A percentile compares a stretch with the other conserved stretches of the same genome.
Conservation (phyloP, 1,284 basidiomycete species). For the Heterobasidion annosum region DNA sequence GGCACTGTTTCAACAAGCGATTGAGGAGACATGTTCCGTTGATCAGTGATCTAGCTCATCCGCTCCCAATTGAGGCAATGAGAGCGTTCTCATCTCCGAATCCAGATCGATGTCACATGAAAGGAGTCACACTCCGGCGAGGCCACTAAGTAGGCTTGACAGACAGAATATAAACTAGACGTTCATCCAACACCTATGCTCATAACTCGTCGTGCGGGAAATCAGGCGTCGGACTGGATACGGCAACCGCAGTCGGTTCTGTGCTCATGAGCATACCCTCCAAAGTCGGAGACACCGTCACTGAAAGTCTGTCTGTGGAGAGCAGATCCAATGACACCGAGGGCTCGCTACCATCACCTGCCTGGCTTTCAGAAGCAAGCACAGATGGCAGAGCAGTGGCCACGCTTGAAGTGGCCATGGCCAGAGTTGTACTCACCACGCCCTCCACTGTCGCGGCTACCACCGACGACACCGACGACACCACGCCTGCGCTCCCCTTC, state of each 20-base stretch:
- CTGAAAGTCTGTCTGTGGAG: background rate
- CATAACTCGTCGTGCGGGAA: background rate
- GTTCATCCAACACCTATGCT: background rate
- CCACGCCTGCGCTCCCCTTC: background rate
- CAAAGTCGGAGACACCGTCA: background rate
- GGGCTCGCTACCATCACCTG: too few relatives aligned
- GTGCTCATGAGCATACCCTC: background rate
- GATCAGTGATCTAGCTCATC: too few relatives aligned
- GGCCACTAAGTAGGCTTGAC: too few relatives aligned
- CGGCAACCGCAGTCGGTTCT: background rate
- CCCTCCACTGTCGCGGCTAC: background rate
- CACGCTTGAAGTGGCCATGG: background rate
- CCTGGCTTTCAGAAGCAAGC: too few relatives aligned
- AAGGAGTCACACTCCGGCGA: too few relatives aligned
- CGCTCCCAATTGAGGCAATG: too few relatives aligned
- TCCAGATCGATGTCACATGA: too few relatives aligned
- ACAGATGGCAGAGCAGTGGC: too few relatives aligned
- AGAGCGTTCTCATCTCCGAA: too few relatives aligned
- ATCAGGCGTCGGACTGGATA: background rate
- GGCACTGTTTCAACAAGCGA: background rate
- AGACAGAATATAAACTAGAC: too few relatives aligned
- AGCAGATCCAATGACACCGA: too few relatives aligned
- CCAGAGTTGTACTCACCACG: too few relatives aligned
- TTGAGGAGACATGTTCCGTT: background rate
- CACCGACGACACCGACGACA: background rate